Percentiles rank a stretch among this genome's conserved stretches.
phyloP scores from a whole-genome alignment of 1,284 basidiomycete species.

The Meira nashicola region DNA sequence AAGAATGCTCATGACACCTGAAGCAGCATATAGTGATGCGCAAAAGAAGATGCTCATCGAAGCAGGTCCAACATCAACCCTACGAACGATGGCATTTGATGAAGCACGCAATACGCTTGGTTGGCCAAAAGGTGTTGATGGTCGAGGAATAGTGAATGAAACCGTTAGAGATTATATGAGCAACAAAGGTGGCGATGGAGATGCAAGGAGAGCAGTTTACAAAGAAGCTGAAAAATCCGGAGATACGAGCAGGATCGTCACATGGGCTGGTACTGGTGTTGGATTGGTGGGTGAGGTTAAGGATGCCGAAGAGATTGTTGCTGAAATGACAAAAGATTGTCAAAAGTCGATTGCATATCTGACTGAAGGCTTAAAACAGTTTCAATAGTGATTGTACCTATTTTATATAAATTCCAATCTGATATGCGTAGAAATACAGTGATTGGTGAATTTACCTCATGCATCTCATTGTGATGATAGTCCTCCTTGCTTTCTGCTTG shows the following conservation, averaged over 20 bases:
- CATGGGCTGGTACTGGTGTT: conserved; percentile 48
- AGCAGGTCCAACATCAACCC: conserved; percentile 18
- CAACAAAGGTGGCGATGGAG: conserved; percentile 19
- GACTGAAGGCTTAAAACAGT: neutral
- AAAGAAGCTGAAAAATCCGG: conserved; percentile 29
- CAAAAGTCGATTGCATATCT: neutral
- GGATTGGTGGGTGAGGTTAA: conserved; percentile 32
- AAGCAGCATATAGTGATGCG: conserved; percentile 33
- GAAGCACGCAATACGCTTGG: conserved; percentile 44
- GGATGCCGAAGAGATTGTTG: conserved; percentile 29
- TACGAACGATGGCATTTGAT: conserved; percentile 43
- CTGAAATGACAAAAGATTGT: conserved; percentile 10
- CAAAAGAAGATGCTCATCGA: conserved; percentile 39
- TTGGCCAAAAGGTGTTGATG: conserved; percentile 48
- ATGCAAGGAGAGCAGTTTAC: conserved; percentile 34
- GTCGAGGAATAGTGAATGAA: conserved; percentile 35
- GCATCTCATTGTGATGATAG: too few relatives aligned
- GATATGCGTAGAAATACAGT: too few relatives aligned
- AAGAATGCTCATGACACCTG: conserved; percentile 44
- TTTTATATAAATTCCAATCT: too few relatives aligned
- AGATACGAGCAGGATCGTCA: conserved; percentile 38
- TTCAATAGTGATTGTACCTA: too few relatives aligned
- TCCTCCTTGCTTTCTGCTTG: conserved; percentile 21
- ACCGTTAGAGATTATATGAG: conserved; percentile 43
- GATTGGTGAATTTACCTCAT: too few relatives aligned